These are phyloP conservation scores for Rhododendron simsii DNA, from an alignment of 148 eudicot genomes.

Conservation along the genomic window DNA sequence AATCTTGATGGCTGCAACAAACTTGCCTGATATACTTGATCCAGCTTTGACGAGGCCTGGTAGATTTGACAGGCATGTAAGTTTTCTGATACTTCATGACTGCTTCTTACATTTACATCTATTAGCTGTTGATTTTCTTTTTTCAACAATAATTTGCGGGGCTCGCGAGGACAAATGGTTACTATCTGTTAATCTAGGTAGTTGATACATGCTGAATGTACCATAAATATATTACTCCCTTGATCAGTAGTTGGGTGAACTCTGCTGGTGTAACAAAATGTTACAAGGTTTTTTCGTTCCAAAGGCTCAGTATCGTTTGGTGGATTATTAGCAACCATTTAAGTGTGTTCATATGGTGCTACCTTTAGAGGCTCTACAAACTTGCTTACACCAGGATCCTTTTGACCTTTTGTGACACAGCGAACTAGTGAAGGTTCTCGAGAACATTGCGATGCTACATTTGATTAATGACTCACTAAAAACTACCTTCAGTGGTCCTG, in stretches of 20 bases:
- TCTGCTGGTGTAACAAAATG: neutral
- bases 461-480: neutral
- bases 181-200: neutral
- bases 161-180: neutral
- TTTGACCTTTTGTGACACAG: neutral
- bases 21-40: conserved; percentile 97
- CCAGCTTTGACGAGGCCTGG: conserved; percentile 97
- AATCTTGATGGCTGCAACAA: conserved; percentile 98
- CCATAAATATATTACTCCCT: neutral
- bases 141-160: neutral
- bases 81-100: conserved; percentile 15
- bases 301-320: neutral
- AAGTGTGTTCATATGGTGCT: neutral
- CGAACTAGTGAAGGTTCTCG: neutral
- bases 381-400: neutral
- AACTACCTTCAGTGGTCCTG: neutral
- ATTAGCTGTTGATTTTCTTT: neutral
- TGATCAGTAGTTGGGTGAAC: neutral
- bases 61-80: conserved; percentile 98
- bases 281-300: neutral
- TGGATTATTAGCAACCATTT: neutral
- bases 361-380: conserved; percentile 2
- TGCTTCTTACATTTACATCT: neutral
- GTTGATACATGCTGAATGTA: neutral
- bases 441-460: neutral